Conservation (phyloP, 1,284 basidiomycete species). For the Pascua sp. region DNA sequence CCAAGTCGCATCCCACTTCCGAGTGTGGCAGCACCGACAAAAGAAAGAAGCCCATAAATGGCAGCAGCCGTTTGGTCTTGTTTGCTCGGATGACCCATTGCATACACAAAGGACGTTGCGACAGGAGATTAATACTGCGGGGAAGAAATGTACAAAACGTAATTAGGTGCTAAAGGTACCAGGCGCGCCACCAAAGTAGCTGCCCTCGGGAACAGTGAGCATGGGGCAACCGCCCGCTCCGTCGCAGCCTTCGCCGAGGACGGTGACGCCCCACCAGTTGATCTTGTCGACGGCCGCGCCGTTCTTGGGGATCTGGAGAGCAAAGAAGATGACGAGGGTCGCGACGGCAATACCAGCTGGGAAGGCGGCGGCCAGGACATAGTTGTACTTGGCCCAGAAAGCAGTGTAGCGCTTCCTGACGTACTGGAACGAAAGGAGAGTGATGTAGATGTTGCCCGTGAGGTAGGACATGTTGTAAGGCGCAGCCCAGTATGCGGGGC, state of each 20-base stretch:
- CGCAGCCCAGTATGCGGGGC: slow-evolving; percentile 5
- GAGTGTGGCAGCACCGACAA: too few species aligned
- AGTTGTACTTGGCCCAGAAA: slow-evolving; percentile 62
- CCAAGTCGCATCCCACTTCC: too few species aligned
- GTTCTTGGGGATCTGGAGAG: slow-evolving; percentile 27
- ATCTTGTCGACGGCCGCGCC: slow-evolving; percentile 25
- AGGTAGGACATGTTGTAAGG: slow-evolving; percentile 13
- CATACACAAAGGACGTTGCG: too few species aligned
- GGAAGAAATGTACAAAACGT: too few species aligned
- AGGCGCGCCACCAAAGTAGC: slow-evolving; percentile 8
- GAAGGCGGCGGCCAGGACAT: slow-evolving; percentile 69
- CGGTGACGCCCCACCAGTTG: slow-evolving; percentile 66
- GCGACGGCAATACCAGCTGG: slow-evolving; percentile 63
- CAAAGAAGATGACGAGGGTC: slow-evolving; percentile 64
- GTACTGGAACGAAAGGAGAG: slow-evolving; percentile 25
- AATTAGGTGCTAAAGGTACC: slow-evolving; percentile 1
- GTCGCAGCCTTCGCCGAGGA: slow-evolving; percentile 17
- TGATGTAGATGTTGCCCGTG: slow-evolving; percentile 3
- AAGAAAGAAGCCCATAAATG: too few species aligned
- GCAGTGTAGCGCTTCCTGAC: slow-evolving; percentile 29
- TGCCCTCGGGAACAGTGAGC: slow-evolving; percentile 7
- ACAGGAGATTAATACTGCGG: too few species aligned
- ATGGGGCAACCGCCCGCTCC: slow-evolving; percentile 35
- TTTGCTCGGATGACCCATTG: too few species aligned
- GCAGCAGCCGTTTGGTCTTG: too few species aligned